Evolutionary conservation across 345 rosid species (phyloP).

Genomic region (Eucalyptus coolabah): DNA sequence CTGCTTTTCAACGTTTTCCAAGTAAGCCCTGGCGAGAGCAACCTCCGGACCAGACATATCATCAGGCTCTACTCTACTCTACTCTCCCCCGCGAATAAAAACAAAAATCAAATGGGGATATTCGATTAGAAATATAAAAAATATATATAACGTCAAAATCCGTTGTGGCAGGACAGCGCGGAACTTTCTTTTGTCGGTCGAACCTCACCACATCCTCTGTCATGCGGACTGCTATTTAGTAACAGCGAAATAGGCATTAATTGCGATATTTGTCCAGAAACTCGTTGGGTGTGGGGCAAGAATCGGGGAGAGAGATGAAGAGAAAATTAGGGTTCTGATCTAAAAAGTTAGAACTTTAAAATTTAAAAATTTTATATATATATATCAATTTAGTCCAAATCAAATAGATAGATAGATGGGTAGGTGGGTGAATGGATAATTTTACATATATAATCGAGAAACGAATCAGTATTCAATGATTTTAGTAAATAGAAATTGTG

Average conservation of each 20-base stretch:
- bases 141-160: not conserved
- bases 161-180: not conserved
- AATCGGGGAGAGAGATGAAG: no score
- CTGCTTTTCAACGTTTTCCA: not conserved
- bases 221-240: not conserved
- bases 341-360: no score
- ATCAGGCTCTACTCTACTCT: not conserved
- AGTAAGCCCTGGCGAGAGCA: not conserved
- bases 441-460: no score
- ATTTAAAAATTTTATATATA: no score
- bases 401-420: rapidly evolving
- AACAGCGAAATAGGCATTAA: not conserved
- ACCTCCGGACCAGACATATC: not conserved
- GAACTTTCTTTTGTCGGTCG: not conserved
- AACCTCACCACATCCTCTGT: not conserved
- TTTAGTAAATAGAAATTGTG: no score
- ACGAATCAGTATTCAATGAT: rapidly evolving
- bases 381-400: rapidly evolving
- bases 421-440: rapidly evolving
- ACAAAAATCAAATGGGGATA: not conserved
- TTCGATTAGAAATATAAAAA: not conserved
- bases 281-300: no score
- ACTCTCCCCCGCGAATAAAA: not conserved
- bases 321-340: not conserved
- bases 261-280: not conserved